Evolutionary conservation across 495 filamentous ascomycete genomes (phyloP).

Genomic region (Talaromyces borbonicus): DNA sequence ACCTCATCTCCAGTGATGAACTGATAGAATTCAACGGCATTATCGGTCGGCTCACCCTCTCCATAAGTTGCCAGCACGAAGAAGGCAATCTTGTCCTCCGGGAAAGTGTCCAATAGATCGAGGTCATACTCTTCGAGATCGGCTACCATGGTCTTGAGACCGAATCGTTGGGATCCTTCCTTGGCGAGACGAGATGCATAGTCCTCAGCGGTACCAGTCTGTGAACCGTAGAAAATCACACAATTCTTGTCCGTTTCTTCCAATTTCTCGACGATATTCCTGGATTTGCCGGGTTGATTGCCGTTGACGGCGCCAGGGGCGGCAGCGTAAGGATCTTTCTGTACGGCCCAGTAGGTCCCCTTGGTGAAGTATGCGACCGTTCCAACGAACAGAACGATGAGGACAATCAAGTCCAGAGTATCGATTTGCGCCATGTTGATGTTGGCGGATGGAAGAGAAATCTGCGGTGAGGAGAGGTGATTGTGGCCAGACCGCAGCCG

Average conservation of each 20-base stretch:
- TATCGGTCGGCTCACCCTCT: conserved; percentile 97
- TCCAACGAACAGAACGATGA: conserved; percentile 71
- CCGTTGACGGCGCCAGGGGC: conserved; percentile 59
- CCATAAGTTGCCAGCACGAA: conserved; percentile 98
- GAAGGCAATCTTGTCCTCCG: conserved; percentile 82
- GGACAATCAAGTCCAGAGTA: conserved; percentile 86
- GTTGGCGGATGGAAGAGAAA: background rate
- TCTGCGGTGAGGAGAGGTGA: background rate
- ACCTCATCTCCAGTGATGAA: conserved; percentile 78
- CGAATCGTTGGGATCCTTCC: conserved; percentile 92
- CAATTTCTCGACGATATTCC: conserved; percentile 92
- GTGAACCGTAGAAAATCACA: conserved; percentile 95
- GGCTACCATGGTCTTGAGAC: conserved; percentile 95
- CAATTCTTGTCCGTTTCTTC: conserved; percentile 93
- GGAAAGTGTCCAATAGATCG: conserved; percentile 84
- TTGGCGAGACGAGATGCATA: conserved; percentile 97
- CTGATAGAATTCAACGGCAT: conserved; percentile 98
- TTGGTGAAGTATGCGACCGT: conserved; percentile 96
- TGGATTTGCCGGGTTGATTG: conserved; percentile 73
- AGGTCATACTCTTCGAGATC: conserved; percentile 98
- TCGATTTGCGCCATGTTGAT: conserved; percentile 85
- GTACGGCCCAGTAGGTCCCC: conserved; percentile 78
- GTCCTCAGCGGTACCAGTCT: conserved; percentile 97
- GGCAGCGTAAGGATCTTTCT: conserved; percentile 79
- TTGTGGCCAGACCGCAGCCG: background rate